These are phyloP conservation scores for Neonectria hederae DNA, from an alignment of 2,329 filamentous ascomycete genomes.

Conservation along the genomic window DNA sequence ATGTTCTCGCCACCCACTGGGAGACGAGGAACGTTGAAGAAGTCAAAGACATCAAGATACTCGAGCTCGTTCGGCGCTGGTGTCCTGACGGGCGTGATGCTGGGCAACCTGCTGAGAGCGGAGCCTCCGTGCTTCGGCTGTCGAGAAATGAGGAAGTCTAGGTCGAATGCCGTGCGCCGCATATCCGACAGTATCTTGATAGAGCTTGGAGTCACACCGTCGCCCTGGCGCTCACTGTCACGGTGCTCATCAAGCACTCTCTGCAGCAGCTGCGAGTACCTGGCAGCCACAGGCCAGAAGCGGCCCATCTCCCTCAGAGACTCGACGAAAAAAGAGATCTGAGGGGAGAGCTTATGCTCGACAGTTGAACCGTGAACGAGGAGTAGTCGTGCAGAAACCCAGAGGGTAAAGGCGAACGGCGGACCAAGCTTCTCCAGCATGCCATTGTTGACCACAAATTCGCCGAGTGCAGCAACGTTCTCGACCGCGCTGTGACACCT, in stretches of 20 bases:
- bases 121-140: constrained; percentile 68
- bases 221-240: constrained; percentile 78
- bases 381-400: constrained; percentile 87
- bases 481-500: constrained; percentile 85
- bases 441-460: constrained; percentile 78
- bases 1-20: constrained; percentile 56
- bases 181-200: constrained; percentile 92
- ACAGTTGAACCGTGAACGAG: constrained; percentile 92
- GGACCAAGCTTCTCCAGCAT: constrained; percentile 85
- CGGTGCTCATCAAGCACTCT: constrained; percentile 87
- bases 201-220: constrained; percentile 80
- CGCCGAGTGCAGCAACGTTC: constrained; percentile 79
- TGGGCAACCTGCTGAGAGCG: constrained; percentile 57
- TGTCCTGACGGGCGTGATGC: constrained; percentile 69
- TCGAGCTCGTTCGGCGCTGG: constrained; percentile 86
- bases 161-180: constrained; percentile 87
- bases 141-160: constrained; percentile 87
- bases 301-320: constrained; percentile 82
- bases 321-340: constrained; percentile 84
- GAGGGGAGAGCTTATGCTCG: constrained; percentile 81
- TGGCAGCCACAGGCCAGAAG: constrained; percentile 85
- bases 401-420: constrained; percentile 90
- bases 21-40: constrained; percentile 89
- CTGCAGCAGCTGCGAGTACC: constrained; percentile 82
- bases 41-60: constrained; percentile 92